Conservation (phyloP, 1,139 yeast genomes). For the Scheffersomyces titani region DNA sequence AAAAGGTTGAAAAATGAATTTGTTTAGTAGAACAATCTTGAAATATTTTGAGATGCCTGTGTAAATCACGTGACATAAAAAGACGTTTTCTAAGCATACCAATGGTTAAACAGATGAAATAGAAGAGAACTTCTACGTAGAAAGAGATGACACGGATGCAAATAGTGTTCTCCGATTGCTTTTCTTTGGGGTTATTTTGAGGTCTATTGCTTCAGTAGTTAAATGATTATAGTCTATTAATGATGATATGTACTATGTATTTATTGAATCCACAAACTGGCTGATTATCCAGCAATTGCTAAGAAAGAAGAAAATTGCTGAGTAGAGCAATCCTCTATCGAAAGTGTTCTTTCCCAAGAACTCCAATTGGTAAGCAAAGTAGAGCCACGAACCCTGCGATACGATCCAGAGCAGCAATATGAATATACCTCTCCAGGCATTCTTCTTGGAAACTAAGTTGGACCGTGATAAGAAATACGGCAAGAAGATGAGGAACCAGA, state of each 20-base stretch:
- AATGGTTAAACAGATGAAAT: no score
- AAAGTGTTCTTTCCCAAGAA: slow-evolving; percentile 73
- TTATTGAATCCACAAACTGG: slow-evolving; percentile 41
- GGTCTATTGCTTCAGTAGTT: neutral
- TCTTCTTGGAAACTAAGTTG: slow-evolving; percentile 23
- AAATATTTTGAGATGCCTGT: neutral
- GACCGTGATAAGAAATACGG: slow-evolving; percentile 68
- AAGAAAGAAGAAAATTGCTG: slow-evolving; percentile 66
- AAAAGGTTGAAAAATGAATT: neutral
- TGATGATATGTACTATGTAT: slow-evolving; percentile 14
- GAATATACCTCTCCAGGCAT: slow-evolving; percentile 31
- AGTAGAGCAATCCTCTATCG: slow-evolving; percentile 58
- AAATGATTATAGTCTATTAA: neutral
- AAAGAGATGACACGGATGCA: neutral
- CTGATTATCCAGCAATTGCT: slow-evolving; percentile 68
- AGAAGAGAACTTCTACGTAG: no score
- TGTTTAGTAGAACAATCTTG: neutral
- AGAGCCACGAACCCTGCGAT: slow-evolving; percentile 79
- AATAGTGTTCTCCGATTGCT: no score
- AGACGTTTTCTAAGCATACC: no score
- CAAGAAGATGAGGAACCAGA: slow-evolving; percentile 85
- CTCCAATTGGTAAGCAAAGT: slow-evolving; percentile 76
- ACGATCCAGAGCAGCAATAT: slow-evolving; percentile 61
- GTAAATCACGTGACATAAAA: neutral
- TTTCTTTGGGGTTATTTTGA: neutral